Percentiles rank a stretch among this genome's conserved stretches.
These are phyloP conservation scores for Botryotinia calthae DNA, from an alignment of 2,329 filamentous ascomycete species.

Conservation along the genomic window DNA sequence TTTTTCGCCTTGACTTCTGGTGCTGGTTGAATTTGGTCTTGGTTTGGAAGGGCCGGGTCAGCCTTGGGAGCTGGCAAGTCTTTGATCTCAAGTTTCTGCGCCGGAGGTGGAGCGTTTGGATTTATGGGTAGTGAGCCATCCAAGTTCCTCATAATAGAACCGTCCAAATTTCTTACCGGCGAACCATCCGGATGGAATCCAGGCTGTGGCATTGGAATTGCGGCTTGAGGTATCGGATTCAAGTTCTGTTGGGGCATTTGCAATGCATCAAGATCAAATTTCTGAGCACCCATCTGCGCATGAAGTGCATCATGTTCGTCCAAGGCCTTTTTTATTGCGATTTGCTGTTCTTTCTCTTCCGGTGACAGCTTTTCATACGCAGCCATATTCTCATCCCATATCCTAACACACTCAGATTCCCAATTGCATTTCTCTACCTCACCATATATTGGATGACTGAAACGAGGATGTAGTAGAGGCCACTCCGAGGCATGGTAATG, in stretches of 20 bases:
- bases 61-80: background rate
- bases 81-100: conserved; percentile 2
- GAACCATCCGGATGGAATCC: conserved; percentile 10
- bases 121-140: conserved; percentile 8
- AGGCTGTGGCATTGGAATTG: background rate
- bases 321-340: conserved; percentile 30
- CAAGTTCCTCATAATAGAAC: conserved; percentile 1
- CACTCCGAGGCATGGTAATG: conserved; percentile 74
- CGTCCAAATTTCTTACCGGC: conserved; percentile 1
- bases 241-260: background rate
- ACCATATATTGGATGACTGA: conserved; percentile 65
- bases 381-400: conserved; percentile 64
- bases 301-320: conserved; percentile 23
- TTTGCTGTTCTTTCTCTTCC: conserved; percentile 54
- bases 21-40: background rate
- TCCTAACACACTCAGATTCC: conserved; percentile 59
- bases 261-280: background rate
- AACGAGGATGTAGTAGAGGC: conserved; percentile 65
- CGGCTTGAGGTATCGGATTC: conserved; percentile 1
- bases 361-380: conserved; percentile 57
- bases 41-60: background rate
- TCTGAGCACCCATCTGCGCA: conserved; percentile 14
- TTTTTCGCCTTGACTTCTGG: background rate
- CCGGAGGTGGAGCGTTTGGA: background rate
- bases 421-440: conserved; percentile 72